These are phyloP conservation scores for Pyronema omphalodes DNA, from an alignment of 495 filamentous ascomycete genomes.

Conservation along the genomic window DNA sequence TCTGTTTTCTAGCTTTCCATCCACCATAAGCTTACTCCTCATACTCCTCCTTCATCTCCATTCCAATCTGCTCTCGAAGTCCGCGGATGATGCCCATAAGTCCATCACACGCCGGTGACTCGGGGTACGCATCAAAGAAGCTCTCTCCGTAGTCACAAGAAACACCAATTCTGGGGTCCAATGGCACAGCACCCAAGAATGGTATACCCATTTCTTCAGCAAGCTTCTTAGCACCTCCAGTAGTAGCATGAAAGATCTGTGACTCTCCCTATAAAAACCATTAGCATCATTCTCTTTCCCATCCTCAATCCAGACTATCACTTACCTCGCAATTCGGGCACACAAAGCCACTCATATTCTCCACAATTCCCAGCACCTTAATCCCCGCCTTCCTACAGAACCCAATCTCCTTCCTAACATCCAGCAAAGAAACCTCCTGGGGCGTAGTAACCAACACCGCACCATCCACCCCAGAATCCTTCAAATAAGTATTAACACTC, in stretches of 20 bases:
- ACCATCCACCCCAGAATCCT: conserved; percentile 76
- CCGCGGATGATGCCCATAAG: conserved; percentile 54
- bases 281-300: conserved; percentile 13
- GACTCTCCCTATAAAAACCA: conserved; percentile 35
- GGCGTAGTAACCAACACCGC: conserved; percentile 88
- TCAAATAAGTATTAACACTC: conserved; percentile 71
- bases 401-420: conserved; percentile 91
- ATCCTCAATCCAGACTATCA: not conserved
- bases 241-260: conserved; percentile 81
- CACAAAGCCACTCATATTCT: conserved; percentile 96
- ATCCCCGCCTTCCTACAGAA: conserved; percentile 94
- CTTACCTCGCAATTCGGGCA: conserved; percentile 54
- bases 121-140: conserved; percentile 83
- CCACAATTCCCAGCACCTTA: conserved; percentile 67
- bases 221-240: conserved; percentile 62
- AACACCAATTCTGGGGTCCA: conserved; percentile 85
- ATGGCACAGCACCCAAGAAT: conserved; percentile 76
- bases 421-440: conserved; percentile 80
- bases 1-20: no score
- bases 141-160: conserved; percentile 93
- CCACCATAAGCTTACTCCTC: not conserved
- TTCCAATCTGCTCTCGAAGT: not conserved
- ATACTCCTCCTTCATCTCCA: not conserved
- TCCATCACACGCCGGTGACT: conserved; percentile 70
- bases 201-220: conserved; percentile 72